A percentile compares a stretch with the other conserved stretches of the same genome.
phyloP scores from a whole-genome alignment of 2,329 filamentous ascomycete species.

The Magnaporthales sp. region DNA sequence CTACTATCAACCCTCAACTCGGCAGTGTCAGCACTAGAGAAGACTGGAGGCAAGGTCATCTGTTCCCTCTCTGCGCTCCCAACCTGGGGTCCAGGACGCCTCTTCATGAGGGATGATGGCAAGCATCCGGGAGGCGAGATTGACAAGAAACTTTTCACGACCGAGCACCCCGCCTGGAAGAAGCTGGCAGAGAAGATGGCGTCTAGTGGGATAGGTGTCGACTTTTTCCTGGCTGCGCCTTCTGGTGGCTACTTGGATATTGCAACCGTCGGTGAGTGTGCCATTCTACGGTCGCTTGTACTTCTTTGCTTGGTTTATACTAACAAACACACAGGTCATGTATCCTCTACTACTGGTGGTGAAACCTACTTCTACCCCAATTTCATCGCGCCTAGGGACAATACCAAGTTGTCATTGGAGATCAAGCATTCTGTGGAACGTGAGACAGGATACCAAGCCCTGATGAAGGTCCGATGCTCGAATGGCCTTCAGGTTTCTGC shows the following conservation, averaged over 20 bases:
- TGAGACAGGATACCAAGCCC: slow-evolving; percentile 87
- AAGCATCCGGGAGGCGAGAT: slow-evolving; percentile 80
- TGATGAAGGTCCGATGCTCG: slow-evolving; percentile 98
- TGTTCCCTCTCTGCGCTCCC: slow-evolving; percentile 82
- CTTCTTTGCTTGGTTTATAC: background rate
- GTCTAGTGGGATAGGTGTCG: slow-evolving; percentile 74
- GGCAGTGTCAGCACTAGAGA: slow-evolving; percentile 71
- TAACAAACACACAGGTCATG: slow-evolving; percentile 48
- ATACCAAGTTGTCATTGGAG: slow-evolving; percentile 74
- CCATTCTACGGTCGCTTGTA: background rate
- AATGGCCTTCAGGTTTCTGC: slow-evolving; percentile 87
- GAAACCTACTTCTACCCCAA: slow-evolving; percentile 97
- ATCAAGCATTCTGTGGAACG: slow-evolving; percentile 78
- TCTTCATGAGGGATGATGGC: slow-evolving; percentile 81
- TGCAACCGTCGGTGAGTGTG: slow-evolving; percentile 68
- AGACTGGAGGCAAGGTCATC: slow-evolving; percentile 86
- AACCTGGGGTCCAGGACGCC: slow-evolving; percentile 79
- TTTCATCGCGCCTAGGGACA: slow-evolving; percentile 81
- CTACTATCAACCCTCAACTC: slow-evolving; percentile 78
- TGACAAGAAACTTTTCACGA: slow-evolving; percentile 85
- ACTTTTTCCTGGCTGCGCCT: slow-evolving; percentile 91
- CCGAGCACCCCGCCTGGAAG: slow-evolving; percentile 81
- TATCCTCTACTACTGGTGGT: slow-evolving; percentile 82
- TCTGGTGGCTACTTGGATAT: slow-evolving; percentile 88
- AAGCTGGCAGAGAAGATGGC: slow-evolving; percentile 85